phyloP scores from a whole-genome alignment of 768 basidiomycete species.

The Russula ochroleuca region DNA sequence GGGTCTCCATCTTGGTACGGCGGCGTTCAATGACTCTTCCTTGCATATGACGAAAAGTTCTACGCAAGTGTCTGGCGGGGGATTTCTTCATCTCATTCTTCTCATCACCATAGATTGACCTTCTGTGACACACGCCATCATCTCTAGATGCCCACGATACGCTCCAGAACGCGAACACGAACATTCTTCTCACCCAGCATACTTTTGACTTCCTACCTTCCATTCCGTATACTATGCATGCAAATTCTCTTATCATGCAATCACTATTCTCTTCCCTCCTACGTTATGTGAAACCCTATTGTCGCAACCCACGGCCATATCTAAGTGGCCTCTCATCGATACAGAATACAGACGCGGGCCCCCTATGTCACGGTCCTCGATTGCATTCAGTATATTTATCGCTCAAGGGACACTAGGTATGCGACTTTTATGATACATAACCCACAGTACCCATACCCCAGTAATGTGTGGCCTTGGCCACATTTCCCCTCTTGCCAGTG shows the following conservation, averaged over 20 bases:
- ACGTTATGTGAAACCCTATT: background rate
- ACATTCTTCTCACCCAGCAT: background rate
- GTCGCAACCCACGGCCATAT: background rate
- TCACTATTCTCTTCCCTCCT: background rate
- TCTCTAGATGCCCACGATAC: background rate
- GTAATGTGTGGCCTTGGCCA: background rate
- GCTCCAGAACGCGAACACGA: background rate
- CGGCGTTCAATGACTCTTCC: background rate
- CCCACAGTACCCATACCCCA: background rate
- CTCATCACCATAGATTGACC: slow-evolving; percentile 2
- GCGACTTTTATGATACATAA: background rate
- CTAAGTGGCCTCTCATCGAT: background rate
- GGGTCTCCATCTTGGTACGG: background rate
- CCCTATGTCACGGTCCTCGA: background rate
- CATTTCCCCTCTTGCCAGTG: background rate
- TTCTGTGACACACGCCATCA: slow-evolving; percentile 1
- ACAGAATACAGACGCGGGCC: too few relatives aligned
- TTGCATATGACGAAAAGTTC: background rate
- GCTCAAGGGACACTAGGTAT: background rate
- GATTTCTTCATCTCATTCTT: background rate
- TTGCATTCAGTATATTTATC: background rate
- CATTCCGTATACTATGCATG: background rate
- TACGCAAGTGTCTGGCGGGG: background rate
- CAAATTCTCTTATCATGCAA: slow-evolving; percentile 1
- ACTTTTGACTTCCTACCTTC: background rate